These are phyloP conservation scores for Verbascum thapsus DNA, from an alignment of 257 asterid species.

Conservation along the genomic window DNA sequence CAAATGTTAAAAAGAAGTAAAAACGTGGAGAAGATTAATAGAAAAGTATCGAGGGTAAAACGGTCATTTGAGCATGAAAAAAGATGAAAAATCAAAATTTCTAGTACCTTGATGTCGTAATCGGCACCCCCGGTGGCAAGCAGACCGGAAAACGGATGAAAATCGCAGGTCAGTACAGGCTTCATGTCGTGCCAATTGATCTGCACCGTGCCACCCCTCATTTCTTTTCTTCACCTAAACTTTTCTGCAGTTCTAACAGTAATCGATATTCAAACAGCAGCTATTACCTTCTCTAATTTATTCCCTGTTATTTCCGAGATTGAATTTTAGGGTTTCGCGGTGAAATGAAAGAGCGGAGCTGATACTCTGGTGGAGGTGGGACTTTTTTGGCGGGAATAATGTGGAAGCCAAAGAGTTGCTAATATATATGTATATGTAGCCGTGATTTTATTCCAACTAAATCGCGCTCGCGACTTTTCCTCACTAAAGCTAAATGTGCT, in stretches of 20 bases:
- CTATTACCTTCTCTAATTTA: not conserved
- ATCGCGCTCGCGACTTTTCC: not conserved
- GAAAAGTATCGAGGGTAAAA: not conserved
- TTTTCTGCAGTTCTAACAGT: not conserved
- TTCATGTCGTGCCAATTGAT: slow-evolving; percentile 92
- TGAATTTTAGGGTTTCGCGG: slow-evolving; percentile 34
- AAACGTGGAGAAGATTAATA: not conserved
- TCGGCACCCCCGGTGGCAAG: slow-evolving; percentile 97
- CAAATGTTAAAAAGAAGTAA: not conserved
- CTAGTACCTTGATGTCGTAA: slow-evolving; percentile 90
- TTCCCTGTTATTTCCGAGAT: not conserved
- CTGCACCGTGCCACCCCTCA: slow-evolving; percentile 93
- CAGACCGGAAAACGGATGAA: slow-evolving; percentile 68
- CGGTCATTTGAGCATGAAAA: not conserved
- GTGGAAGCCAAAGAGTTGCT: not conserved
- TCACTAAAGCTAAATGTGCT: no score
- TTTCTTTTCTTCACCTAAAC: slow-evolving; percentile 18
- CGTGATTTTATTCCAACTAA: slow-evolving; percentile 1
- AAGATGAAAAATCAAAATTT: no score
- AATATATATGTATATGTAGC: not conserved
- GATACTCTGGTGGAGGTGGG: not conserved
- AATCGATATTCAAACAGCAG: not conserved
- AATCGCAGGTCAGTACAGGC: slow-evolving; percentile 92
- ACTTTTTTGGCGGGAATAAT: slow-evolving; percentile 45
- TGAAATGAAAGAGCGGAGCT: not conserved